Base-by-base conservation (phyloP, 352 stramenopile genomes). In the Pythium inflatum region DNA sequence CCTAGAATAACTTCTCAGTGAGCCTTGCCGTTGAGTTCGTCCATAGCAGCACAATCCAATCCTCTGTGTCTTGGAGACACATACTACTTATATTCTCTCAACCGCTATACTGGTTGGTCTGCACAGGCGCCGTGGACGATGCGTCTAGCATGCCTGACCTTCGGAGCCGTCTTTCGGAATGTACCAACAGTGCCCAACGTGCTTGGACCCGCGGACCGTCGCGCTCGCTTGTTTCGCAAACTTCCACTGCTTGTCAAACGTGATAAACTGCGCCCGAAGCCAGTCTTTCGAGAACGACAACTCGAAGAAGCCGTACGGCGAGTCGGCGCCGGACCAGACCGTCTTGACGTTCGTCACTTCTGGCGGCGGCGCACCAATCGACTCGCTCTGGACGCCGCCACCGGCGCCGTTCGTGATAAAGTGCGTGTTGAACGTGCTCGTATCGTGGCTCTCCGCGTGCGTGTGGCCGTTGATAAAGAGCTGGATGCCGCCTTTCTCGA, bases 371-470 rank as follows among this genome's bases (percentile, higher is more conserved):
- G 59, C 40, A 34, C 72, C 67, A 22, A 70, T 73, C 25, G 68
- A 54, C 55, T 82, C 65, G 18, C 62, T 80, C 53, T 76, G 63
- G 49, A 82, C 73, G 36, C 76, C 76, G 57, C 76, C 76, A 33
- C 76, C 76, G 22, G 68, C 76, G 22, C 76, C 76, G 53, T 82
- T 82, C 57, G 71, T 69, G 51, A 82, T 75, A 43, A 82, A 82
- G 36, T 82, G 73, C 12, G 70, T 78, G 16, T 73, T 73, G 24
- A 73, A 73, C 18, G 50, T 51, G 13, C 58, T 49, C 8, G 61
- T 86, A 51, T 93, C 85, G 73, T 93, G 85, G 64, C 88, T 93
- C 64, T 93, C 85, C 31, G 80, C 83, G 73, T 93, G 85, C 27
- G 85, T 93, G 72, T 93, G 85, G 36, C 85, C 85, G 43, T 89